Percentiles rank a stretch among this genome's conserved stretches.
Conservation (phyloP, 2,329 filamentous ascomycete species). For the Sporothrix brasiliensis region DNA sequence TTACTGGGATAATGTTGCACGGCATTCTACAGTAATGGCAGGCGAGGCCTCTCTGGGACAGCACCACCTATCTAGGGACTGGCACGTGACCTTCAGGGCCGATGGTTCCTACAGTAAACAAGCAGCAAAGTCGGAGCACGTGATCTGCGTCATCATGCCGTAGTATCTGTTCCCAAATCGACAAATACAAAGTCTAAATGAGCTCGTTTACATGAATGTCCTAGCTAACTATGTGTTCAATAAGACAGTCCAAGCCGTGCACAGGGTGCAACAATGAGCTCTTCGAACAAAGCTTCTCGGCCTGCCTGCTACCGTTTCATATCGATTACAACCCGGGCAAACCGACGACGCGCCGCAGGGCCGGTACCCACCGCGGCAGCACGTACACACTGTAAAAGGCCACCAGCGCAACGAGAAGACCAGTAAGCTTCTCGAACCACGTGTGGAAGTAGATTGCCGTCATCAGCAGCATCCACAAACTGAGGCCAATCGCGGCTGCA, state of each 20-base stretch:
- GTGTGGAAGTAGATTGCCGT: slow-evolving; percentile 98
- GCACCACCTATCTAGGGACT: no score
- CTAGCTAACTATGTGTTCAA: not conserved
- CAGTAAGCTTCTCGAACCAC: slow-evolving; percentile 86
- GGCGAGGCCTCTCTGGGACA: no score
- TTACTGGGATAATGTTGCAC: no score
- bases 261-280: no score
- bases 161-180: not conserved
- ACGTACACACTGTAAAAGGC: slow-evolving; percentile 57
- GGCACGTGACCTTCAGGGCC: no score
- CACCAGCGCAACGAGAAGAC: slow-evolving; percentile 52
- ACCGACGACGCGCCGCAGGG: slow-evolving; percentile 51
- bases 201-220: not conserved
- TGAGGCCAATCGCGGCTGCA: slow-evolving; percentile 66
- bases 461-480: slow-evolving; percentile 97
- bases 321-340: slow-evolving; percentile 53
- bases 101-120: no score
- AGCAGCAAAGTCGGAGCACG: no score
- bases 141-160: no score
- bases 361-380: slow-evolving; percentile 55
- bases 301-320: not conserved
- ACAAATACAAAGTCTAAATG: not conserved
- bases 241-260: no score
- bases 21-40: no score
- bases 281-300: not conserved